A percentile compares a stretch with the other conserved stretches of the same genome.
These are phyloP conservation scores for Lenzites betulinus DNA, from an alignment of 768 basidiomycete genomes.

Conservation along the genomic window DNA sequence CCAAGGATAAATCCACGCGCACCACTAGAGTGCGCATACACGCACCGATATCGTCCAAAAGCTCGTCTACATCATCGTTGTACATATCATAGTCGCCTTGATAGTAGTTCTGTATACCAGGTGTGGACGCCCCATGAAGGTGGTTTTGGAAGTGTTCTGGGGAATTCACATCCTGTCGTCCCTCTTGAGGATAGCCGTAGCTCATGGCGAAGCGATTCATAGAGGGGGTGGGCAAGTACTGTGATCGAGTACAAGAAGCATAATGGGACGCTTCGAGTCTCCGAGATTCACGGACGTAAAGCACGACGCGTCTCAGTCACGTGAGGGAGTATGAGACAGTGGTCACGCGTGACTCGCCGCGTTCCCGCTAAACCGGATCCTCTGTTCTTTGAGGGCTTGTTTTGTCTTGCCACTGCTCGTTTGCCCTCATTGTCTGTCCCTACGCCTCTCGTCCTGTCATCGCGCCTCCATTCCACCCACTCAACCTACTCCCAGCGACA, in stretches of 20 bases:
- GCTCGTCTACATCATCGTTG: slow-evolving; percentile 24
- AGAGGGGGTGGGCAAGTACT: neutral
- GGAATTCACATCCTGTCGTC: too few relatives aligned
- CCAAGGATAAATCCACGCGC: slow-evolving; percentile 21
- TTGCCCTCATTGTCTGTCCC: neutral
- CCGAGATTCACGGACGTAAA: neutral
- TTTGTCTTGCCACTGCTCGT: slow-evolving; percentile 2
- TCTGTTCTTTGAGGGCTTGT: neutral
- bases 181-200: neutral
- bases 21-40: slow-evolving; percentile 33
- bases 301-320: slow-evolving; percentile 12
- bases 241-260: neutral
- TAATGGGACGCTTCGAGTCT: neutral
- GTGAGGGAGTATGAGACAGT: too few relatives aligned
- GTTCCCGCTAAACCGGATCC: neutral
- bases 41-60: slow-evolving; percentile 23
- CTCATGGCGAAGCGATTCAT: neutral
- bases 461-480: neutral
- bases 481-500: neutral
- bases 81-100: slow-evolving; percentile 18
- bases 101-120: slow-evolving; percentile 1
- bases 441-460: neutral
- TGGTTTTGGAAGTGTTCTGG: neutral
- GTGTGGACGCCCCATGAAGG: neutral
- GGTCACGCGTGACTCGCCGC: slow-evolving; percentile 21